Evolutionary conservation across 768 basidiomycete genomes (phyloP).

Genomic region (Daedaleopsis sinensis): DNA sequence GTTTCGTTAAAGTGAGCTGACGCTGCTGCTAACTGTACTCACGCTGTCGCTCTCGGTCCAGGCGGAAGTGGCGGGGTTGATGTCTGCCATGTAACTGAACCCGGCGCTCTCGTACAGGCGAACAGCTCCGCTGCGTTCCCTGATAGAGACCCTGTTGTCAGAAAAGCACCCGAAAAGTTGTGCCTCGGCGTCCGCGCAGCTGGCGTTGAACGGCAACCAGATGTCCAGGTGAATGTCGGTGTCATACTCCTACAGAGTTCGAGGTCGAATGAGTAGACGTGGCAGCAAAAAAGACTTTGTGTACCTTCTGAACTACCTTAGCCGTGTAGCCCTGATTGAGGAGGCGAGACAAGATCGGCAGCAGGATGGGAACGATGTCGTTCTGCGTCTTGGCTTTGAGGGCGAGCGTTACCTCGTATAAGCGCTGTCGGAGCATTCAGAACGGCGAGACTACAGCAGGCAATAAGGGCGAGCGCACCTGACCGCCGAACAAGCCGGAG

Average conservation of each 20-base stretch:
- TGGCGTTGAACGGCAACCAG: not conserved
- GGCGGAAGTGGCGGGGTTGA: conserved; percentile 8
- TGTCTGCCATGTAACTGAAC: conserved; percentile 5
- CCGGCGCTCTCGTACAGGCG: not conserved
- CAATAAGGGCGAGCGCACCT: not conserved
- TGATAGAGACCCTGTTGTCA: not conserved
- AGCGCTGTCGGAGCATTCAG: not conserved
- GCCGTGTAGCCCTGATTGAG: not conserved
- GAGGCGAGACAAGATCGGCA: not conserved
- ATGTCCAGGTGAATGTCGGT: conserved; percentile 3
- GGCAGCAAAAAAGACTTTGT: not conserved
- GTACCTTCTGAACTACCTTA: conserved; percentile 8
- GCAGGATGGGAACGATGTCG: not conserved
- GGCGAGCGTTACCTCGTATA: conserved; percentile 6
- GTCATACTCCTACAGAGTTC: not conserved
- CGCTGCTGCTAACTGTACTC: not conserved
- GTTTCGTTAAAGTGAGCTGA: not conserved
- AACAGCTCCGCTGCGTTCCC: conserved; percentile 1
- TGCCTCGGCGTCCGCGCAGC: conserved; percentile 10
- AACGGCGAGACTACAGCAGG: not conserved
- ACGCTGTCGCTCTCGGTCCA: conserved; percentile 6
- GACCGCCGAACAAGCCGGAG: not conserved
- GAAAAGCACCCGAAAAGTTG: not conserved
- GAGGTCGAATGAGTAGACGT: not conserved
- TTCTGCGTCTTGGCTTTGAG: not conserved